A percentile compares a stretch with the other conserved stretches of the same genome.
phyloP scores from a whole-genome alignment of 768 basidiomycete species.

The Fomitopsis pulvina region DNA sequence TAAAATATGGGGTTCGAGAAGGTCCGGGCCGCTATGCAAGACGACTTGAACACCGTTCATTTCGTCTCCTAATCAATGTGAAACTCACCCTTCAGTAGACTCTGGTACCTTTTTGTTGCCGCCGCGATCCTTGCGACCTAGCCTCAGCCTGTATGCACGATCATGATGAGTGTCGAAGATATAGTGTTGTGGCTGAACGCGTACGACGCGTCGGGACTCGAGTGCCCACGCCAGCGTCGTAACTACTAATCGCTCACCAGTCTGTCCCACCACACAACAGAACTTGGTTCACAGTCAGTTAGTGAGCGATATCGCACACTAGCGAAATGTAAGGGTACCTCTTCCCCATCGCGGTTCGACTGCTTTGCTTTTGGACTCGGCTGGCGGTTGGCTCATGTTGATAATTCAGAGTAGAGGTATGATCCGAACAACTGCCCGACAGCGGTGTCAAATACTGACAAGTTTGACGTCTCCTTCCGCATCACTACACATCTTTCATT shows the following conservation, averaged over 20 bases:
- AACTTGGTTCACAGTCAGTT: constrained; percentile 36
- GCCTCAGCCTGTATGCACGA: constrained; percentile 50
- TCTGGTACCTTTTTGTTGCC: constrained; percentile 39
- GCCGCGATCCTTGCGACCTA: constrained; percentile 69
- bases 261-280: constrained; percentile 83
- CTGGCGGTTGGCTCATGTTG: background rate
- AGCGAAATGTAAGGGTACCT: constrained; percentile 6
- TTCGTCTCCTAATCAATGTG: background rate
- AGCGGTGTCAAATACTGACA: too few species aligned
- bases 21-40: constrained; percentile 57
- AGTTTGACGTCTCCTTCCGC: too few species aligned
- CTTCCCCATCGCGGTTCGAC: constrained; percentile 12
- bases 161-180: constrained; percentile 5
- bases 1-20: constrained; percentile 83
- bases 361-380: background rate
- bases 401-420: background rate
- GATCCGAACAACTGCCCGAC: too few species aligned
- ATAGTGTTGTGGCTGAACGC: constrained; percentile 3
- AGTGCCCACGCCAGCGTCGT: constrained; percentile 8
- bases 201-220: constrained; percentile 6
- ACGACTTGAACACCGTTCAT: too few species aligned
- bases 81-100: constrained; percentile 23
- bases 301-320: background rate
- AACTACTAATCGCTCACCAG: constrained; percentile 51
- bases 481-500: background rate